phyloP scores from a whole-genome alignment of 345 rosid species.

The Melastoma malabathricum region DNA sequence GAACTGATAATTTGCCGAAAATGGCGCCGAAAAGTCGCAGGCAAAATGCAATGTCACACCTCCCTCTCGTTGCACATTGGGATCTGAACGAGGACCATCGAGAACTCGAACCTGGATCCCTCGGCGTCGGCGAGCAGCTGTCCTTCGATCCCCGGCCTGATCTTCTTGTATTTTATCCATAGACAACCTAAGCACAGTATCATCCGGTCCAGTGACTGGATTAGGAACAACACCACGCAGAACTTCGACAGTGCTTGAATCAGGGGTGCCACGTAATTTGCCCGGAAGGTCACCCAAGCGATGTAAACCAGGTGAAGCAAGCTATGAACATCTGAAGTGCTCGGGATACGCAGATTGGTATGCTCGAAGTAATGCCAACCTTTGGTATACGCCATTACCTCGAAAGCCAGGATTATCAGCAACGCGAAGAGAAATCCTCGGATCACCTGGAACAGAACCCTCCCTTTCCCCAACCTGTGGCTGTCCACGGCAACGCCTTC shows the following conservation, averaged over 20 bases:
- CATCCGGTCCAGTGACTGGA: constrained; percentile 15
- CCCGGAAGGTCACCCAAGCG: constrained; percentile 12
- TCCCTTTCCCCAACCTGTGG: constrained; percentile 4
- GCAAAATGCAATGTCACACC: constrained; percentile 5
- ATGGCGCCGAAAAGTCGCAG: constrained; percentile 24
- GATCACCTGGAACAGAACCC: constrained; percentile 5
- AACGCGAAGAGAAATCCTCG: constrained; percentile 3
- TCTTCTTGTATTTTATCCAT: constrained; percentile 11
- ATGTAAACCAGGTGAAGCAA: constrained; percentile 6
- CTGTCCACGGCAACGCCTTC: constrained; percentile 31
- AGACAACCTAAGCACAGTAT: constrained; percentile 13
- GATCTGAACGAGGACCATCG: constrained; percentile 17
- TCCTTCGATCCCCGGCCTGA: constrained; percentile 3
- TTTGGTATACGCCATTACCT: constrained; percentile 6
- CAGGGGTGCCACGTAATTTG: constrained; percentile 8
- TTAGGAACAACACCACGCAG: constrained; percentile 12
- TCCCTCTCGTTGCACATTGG: constrained; percentile 19
- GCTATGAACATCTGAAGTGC: background rate
- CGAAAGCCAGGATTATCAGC: constrained; percentile 8
- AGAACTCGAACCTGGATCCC: constrained; percentile 1
- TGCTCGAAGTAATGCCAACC: constrained; percentile 7
- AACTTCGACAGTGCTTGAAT: constrained; percentile 10
- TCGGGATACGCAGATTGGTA: constrained; percentile 1
- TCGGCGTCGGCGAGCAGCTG: constrained; percentile 3
- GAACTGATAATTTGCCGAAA: background rate